phyloP scores from a whole-genome alignment of 306 rosid genomes.

The Neltuma alba region DNA sequence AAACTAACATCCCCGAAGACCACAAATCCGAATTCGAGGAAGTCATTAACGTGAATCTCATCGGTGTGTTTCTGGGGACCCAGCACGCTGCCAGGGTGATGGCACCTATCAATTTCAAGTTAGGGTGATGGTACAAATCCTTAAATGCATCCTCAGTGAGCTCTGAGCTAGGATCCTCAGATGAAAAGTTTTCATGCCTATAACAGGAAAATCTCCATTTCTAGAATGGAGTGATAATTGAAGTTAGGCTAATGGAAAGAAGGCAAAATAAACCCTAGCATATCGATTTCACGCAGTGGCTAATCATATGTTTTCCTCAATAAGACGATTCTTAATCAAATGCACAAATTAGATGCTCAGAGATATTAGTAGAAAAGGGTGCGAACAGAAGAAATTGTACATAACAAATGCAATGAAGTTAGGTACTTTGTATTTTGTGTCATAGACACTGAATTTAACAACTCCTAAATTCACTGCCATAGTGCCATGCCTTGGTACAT shows the following conservation, averaged over 20 bases:
- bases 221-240: slow-evolving; percentile 38
- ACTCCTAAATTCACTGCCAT: background rate
- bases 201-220: slow-evolving; percentile 48
- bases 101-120: no score
- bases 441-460: background rate
- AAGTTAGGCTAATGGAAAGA: background rate
- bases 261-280: background rate
- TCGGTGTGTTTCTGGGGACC: slow-evolving; percentile 48
- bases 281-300: slow-evolving; percentile 15
- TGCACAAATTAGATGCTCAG: background rate
- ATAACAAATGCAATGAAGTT: background rate
- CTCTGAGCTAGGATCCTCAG: slow-evolving; percentile 35
- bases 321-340: background rate
- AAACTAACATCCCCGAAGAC: slow-evolving; percentile 37
- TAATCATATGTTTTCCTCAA: slow-evolving; percentile 12
- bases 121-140: no score
- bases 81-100: slow-evolving; percentile 59
- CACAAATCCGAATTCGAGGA: slow-evolving; percentile 38
- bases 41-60: slow-evolving; percentile 43
- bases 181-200: slow-evolving; percentile 41
- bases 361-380: background rate
- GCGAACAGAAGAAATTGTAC: background rate
- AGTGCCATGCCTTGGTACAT: background rate
- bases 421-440: background rate
- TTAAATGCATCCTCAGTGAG: slow-evolving; percentile 35